These are phyloP conservation scores for Apiotrichum mycotoxinovorans DNA, from an alignment of 1,284 basidiomycete genomes.

Conservation along the genomic window DNA sequence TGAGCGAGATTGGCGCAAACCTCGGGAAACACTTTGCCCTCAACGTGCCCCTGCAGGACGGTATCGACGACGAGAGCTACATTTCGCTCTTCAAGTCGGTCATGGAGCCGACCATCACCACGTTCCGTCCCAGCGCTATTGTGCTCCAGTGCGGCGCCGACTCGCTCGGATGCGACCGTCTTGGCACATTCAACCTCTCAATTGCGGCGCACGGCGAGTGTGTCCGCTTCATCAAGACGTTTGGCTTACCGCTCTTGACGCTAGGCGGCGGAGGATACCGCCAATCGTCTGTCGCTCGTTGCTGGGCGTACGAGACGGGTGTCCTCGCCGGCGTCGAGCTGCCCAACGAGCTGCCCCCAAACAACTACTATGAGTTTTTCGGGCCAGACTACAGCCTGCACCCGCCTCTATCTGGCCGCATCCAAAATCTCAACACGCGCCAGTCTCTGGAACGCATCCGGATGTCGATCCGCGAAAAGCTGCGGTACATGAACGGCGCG, in stretches of 20 bases:
- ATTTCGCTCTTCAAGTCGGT: conserved; percentile 92
- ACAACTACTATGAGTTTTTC: conserved; percentile 92
- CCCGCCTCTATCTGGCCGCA: conserved; percentile 81
- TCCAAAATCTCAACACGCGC: conserved; percentile 88
- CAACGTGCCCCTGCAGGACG: conserved; percentile 93
- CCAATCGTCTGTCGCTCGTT: conserved; percentile 86
- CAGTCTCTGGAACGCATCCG: conserved; percentile 81
- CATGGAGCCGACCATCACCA: conserved; percentile 86
- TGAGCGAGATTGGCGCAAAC: conserved; percentile 80
- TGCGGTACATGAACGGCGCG: conserved; percentile 89
- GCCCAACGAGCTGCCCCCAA: conserved; percentile 79
- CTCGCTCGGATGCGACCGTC: conserved; percentile 86
- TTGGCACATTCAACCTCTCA: conserved; percentile 97
- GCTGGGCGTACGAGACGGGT: conserved; percentile 97
- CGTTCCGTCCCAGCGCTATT: conserved; percentile 85
- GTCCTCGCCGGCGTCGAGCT: conserved; percentile 82
- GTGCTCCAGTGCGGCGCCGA: conserved; percentile 98
- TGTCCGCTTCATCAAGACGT: conserved; percentile 91
- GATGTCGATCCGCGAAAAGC: conserved; percentile 78
- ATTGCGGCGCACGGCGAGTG: conserved; percentile 99
- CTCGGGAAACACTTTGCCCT: conserved; percentile 92
- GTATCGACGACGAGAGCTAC: conserved; percentile 96
- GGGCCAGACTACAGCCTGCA: conserved; percentile 88
- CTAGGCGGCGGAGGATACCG: conserved; percentile 89
- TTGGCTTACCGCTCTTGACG: conserved; percentile 82